Evolutionary conservation across 2,329 filamentous ascomycete species (phyloP), one percentile per base, ranked within the genome.

Genomic region (Trichoderma breve): DNA sequence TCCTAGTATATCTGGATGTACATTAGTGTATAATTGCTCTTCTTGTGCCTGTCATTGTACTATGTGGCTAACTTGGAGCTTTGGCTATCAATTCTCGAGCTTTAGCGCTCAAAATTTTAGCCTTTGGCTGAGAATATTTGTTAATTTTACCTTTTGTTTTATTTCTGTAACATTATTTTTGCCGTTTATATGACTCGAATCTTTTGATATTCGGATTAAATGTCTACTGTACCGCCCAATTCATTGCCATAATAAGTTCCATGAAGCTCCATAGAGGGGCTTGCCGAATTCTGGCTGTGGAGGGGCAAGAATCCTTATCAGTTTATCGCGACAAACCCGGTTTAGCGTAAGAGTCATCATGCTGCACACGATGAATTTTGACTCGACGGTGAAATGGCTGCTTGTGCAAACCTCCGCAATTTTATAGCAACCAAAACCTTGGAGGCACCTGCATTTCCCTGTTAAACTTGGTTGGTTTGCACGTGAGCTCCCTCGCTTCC

Each of bases 331-430:
- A 75, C 79, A 7, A 60, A 79, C 76, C 21, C 15, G 79, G 81
- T 34, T 75, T 83, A 83, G 82, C 77, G 79, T 79, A 78, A 78
- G 79, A 82, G 79, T 83, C 80, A 82, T 78, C 79, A 75, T 78
- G 76, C 76, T 81, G 78, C 81, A 81, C 82, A 83, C 80, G 80
- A 82, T 77, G 80, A 83, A 83, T 82, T 82, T 83, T 83, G 79
- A 78, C 78, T 75, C 76, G 76, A 77, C 78, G 77, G 75, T 76
- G 76, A 82, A 82, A 80, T 80, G 77, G 75, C 76, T 77, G 77
- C 74, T 55, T 57, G 55, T 72, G 62, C 65, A 64, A 71, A 71
- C 61, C 69, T 71, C 53, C 53, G 53, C 55, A 69, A 60, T 26
- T 62, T 62, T 70, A 69, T 76, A 76, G 76, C 76, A 77, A 78